A percentile compares a stretch with the other conserved stretches of the same genome.
These are phyloP conservation scores for Trichoderma asperellum DNA, from an alignment of 2,329 filamentous ascomycete species.

Conservation along the genomic window DNA sequence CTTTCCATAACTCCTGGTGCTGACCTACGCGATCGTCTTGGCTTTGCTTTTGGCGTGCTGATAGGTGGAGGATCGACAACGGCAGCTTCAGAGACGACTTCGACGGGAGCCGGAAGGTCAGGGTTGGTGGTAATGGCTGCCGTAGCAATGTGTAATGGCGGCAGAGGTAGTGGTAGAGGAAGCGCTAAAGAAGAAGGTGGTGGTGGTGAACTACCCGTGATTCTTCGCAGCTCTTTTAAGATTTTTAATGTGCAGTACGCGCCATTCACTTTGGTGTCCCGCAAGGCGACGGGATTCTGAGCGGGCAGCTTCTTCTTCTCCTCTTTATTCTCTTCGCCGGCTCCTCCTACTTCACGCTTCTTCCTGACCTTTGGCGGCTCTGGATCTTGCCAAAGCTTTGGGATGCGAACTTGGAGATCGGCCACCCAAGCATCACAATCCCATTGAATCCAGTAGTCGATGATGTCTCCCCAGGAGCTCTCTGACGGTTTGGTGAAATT, in stretches of 20 bases:
- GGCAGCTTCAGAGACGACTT: slow-evolving; percentile 15
- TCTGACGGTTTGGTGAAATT: slow-evolving; percentile 74
- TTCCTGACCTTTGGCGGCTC: slow-evolving; percentile 50
- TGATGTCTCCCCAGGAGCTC: slow-evolving; percentile 72
- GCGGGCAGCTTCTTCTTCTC: slow-evolving; percentile 41
- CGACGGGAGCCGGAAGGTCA: slow-evolving; percentile 22
- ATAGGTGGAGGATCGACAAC: slow-evolving; percentile 1
- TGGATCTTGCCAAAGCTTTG: slow-evolving; percentile 62
- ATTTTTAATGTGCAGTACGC: slow-evolving; percentile 53
- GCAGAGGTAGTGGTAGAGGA: not conserved
- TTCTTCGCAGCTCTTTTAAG: slow-evolving; percentile 44
- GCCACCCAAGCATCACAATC: slow-evolving; percentile 75
- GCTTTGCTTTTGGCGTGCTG: slow-evolving; percentile 34
- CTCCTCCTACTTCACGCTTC: slow-evolving; percentile 40
- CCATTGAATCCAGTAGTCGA: slow-evolving; percentile 76
- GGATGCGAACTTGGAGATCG: slow-evolving; percentile 62
- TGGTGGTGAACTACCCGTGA: slow-evolving; percentile 36
- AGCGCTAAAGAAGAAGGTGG: not conserved
- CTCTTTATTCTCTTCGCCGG: slow-evolving; percentile 36
- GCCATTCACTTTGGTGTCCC: slow-evolving; percentile 52
- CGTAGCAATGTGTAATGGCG: slow-evolving; percentile 26
- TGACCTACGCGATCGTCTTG: slow-evolving; percentile 46
- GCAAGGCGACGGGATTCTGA: slow-evolving; percentile 48
- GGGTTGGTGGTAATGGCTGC: not conserved
- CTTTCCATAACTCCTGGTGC: slow-evolving; percentile 44